A percentile compares a stretch with the other conserved stretches of the same genome.
These are phyloP conservation scores for Pleurotus eryngii DNA, from an alignment of 768 basidiomycete genomes.

Conservation along the genomic window DNA sequence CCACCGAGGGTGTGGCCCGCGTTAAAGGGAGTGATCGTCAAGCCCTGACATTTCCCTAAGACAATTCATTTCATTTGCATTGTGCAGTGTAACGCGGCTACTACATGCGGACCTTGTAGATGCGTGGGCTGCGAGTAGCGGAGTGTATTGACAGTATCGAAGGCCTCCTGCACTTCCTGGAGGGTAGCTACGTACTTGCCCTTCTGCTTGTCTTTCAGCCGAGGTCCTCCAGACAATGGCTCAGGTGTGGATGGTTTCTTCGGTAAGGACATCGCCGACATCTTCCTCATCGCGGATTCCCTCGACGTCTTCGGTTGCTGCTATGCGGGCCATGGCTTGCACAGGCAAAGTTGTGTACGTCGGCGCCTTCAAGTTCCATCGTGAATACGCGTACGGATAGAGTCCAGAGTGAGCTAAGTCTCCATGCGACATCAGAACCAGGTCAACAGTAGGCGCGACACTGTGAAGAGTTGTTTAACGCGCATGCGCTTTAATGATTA, in stretches of 20 bases:
- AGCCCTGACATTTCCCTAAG: slow-evolving; percentile 83
- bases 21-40: slow-evolving; percentile 93
- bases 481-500: not conserved
- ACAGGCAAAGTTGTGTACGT: slow-evolving; percentile 94
- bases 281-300: slow-evolving; percentile 75
- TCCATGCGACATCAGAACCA: slow-evolving; percentile 93
- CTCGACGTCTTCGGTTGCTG: slow-evolving; percentile 85
- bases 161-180: slow-evolving; percentile 88
- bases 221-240: slow-evolving; percentile 22
- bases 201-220: slow-evolving; percentile 28
- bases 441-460: slow-evolving; percentile 75
- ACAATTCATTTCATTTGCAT: not conserved
- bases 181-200: slow-evolving; percentile 71
- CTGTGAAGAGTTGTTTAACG: slow-evolving; percentile 32
- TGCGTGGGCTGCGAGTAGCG: slow-evolving; percentile 95
- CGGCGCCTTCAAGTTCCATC: slow-evolving; percentile 85
- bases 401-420: slow-evolving; percentile 86
- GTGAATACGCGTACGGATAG: slow-evolving; percentile 88
- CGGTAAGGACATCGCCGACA: slow-evolving; percentile 40
- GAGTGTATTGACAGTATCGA: slow-evolving; percentile 87
- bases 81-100: slow-evolving; percentile 4
- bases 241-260: slow-evolving; percentile 21
- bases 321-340: slow-evolving; percentile 92
- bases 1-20: slow-evolving; percentile 95
- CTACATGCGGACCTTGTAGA: slow-evolving; percentile 67